A percentile compares a stretch with the other conserved stretches of the same genome.
These are phyloP conservation scores for Corchorus olitorius DNA, from an alignment of 345 rosid genomes.

Conservation along the genomic window DNA sequence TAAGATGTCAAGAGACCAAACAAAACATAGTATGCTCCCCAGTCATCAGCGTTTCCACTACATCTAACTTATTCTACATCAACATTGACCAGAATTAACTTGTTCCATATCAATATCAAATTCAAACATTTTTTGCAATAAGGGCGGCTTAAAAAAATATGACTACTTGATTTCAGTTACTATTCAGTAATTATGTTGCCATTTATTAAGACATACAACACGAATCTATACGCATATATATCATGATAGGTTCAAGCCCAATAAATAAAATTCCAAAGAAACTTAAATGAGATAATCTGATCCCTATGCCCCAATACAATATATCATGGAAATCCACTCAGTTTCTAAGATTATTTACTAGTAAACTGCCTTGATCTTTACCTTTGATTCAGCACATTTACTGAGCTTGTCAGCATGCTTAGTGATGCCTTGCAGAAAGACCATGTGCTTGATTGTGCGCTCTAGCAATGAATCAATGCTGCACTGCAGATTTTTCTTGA, in stretches of 20 bases:
- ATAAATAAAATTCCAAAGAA: background rate
- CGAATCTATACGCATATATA: background rate
- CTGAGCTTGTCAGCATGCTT: constrained; percentile 89
- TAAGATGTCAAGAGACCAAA: background rate
- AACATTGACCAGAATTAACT: background rate
- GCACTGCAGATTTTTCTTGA: constrained; percentile 61
- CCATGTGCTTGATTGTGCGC: constrained; percentile 93
- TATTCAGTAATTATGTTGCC: background rate
- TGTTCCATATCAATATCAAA: background rate
- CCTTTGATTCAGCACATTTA: constrained; percentile 73
- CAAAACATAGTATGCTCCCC: background rate
- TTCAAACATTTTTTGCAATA: constrained; percentile 2
- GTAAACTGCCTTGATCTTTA: constrained; percentile 22
- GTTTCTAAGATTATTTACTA: constrained; percentile 6
- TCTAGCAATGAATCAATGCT: constrained; percentile 97
- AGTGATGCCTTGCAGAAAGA: constrained; percentile 75
- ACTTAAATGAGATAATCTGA: constrained; percentile 1
- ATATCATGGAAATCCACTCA: constrained; percentile 8
- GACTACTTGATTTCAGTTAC: background rate
- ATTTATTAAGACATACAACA: background rate
- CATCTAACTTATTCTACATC: background rate
- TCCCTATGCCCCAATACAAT: background rate
- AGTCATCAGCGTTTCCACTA: background rate
- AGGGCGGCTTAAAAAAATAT: background rate
- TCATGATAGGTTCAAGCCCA: background rate